Evolutionary conservation across 148 eudicot species (phyloP).

Genomic region (Silene latifolia): DNA sequence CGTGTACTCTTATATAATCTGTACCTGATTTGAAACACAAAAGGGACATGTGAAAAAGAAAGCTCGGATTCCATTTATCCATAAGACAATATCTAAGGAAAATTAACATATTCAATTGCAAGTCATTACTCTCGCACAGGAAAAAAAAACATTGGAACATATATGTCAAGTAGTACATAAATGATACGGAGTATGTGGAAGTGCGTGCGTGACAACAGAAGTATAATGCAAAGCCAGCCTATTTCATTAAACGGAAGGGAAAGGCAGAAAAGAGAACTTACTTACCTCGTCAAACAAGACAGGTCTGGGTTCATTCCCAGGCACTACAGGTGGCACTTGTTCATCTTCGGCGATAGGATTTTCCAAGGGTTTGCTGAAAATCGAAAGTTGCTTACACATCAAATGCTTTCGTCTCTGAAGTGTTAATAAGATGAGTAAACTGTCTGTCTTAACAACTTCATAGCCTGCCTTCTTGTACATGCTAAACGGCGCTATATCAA

Average conservation of each 20-base stretch:
- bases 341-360: slow-evolving; percentile 3
- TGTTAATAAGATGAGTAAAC: slow-evolving; percentile 53
- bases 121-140: not conserved
- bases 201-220: too few species aligned
- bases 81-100: too few species aligned
- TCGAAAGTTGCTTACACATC: slow-evolving; percentile 76
- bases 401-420: slow-evolving; percentile 85
- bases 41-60: too few species aligned
- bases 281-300: slow-evolving; percentile 22
- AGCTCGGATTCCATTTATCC: too few species aligned
- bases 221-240: too few species aligned
- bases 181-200: not conserved
- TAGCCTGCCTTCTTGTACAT: slow-evolving; percentile 95
- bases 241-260: not conserved
- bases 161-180: not conserved
- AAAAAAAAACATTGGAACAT: not conserved
- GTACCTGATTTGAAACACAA: too few species aligned
- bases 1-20: too few species aligned
- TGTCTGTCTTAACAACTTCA: slow-evolving; percentile 68
- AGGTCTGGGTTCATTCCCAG: slow-evolving; percentile 11
- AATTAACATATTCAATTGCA: not conserved
- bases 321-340: slow-evolving; percentile 3
- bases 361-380: slow-evolving; percentile 20
- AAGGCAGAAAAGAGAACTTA: not conserved
- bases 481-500: slow-evolving; percentile 77